A percentile compares a stretch with the other conserved stretches of the same genome.
These are phyloP conservation scores for Diaporthe citri DNA, from an alignment of 2,329 filamentous ascomycete genomes.

Conservation along the genomic window DNA sequence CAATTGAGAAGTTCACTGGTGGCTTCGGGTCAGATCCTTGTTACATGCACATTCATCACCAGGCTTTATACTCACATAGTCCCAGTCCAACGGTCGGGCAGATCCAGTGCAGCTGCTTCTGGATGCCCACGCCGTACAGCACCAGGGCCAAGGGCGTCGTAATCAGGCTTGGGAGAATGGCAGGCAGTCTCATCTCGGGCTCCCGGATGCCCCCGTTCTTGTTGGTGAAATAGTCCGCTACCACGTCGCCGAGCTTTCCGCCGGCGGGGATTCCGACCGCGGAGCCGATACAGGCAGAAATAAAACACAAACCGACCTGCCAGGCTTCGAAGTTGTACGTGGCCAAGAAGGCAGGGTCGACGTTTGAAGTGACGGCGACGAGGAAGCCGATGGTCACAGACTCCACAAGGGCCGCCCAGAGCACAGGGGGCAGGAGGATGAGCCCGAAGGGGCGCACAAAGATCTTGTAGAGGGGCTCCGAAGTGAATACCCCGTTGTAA, in stretches of 20 bases:
- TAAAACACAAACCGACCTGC: conserved; percentile 65
- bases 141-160: conserved; percentile 61
- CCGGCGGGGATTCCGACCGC: conserved; percentile 63
- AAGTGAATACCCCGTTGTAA: conserved; percentile 57
- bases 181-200: conserved; percentile 71
- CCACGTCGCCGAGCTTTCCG: conserved; percentile 60
- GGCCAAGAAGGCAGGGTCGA: conserved; percentile 56
- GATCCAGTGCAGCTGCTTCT: conserved; percentile 65
- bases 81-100: conserved; percentile 67
- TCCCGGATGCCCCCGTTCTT: conserved; percentile 68
- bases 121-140: conserved; percentile 62
- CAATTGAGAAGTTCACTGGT: conserved; percentile 67
- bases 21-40: background rate
- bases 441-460: conserved; percentile 63
- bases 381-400: conserved; percentile 68
- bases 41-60: too few species aligned
- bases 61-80: conserved; percentile 55
- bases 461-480: conserved; percentile 61
- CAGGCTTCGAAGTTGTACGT: conserved; percentile 60
- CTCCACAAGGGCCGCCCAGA: conserved; percentile 68
- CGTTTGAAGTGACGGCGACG: conserved; percentile 67
- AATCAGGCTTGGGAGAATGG: conserved; percentile 63
- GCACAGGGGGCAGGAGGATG: conserved; percentile 63
- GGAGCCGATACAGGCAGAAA: conserved; percentile 61
- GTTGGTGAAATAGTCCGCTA: conserved; percentile 62